phyloP scores from a whole-genome alignment of 176 grass and related monocot species.

The Alloteropsis semialata region DNA sequence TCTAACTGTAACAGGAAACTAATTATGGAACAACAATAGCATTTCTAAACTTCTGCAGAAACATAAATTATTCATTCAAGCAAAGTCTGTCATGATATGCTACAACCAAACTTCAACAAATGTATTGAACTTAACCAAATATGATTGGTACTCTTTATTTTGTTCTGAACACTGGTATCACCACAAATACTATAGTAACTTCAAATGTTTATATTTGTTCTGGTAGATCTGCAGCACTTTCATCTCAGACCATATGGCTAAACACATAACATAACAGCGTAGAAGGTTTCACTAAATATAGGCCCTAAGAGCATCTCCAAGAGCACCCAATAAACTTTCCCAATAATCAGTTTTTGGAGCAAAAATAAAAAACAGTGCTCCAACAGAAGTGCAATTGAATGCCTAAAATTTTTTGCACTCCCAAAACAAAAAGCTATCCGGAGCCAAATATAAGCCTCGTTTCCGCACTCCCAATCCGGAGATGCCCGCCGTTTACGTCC shows the following conservation, averaged over 20 bases:
- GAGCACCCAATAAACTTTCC: no score
- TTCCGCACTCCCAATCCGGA: no score
- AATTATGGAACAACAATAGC: not conserved
- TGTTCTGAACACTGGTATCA: not conserved
- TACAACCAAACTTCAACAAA: not conserved
- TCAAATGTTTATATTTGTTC: not conserved
- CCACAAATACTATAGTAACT: not conserved
- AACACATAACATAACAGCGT: not conserved
- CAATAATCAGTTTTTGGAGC: no score
- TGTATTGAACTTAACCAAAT: not conserved
- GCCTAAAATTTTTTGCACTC: no score
- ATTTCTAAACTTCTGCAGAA: not conserved
- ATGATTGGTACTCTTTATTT: not conserved
- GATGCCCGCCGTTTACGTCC: no score
- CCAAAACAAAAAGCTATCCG: no score
- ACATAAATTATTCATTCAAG: not conserved
- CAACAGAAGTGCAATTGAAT: no score
- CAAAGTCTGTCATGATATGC: not conserved
- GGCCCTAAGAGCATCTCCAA: no score
- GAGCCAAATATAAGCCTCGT: no score
- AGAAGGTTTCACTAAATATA: not conserved
- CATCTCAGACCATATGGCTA: not conserved
- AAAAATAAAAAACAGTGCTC: no score
- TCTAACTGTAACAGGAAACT: not conserved
- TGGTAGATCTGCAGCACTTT: not conserved